A percentile compares a stretch with the other conserved stretches of the same genome.
These are phyloP conservation scores for Monosporascus sp. DNA, from an alignment of 2,329 filamentous ascomycete genomes.

Conservation along the genomic window DNA sequence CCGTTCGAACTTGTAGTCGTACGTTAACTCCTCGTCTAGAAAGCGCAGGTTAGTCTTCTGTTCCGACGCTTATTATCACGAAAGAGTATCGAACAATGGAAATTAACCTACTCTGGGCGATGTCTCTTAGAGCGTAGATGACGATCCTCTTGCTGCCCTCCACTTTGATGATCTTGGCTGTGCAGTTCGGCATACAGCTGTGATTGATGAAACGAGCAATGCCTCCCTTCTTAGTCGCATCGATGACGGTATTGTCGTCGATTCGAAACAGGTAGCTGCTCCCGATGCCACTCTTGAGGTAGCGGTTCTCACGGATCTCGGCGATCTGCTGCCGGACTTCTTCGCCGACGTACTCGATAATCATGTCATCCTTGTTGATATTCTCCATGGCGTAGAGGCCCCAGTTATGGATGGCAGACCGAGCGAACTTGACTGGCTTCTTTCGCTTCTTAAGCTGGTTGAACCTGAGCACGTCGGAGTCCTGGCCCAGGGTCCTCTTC, in stretches of 20 bases:
- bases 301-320: conserved; percentile 88
- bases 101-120: conserved; percentile 73
- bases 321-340: conserved; percentile 95
- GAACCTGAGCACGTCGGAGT: conserved; percentile 91
- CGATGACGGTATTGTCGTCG: conserved; percentile 94
- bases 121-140: conserved; percentile 95
- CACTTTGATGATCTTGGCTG: conserved; percentile 98
- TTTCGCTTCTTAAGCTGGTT: conserved; percentile 99
- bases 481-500: conserved; percentile 76
- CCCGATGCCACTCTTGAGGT: conserved; percentile 93
- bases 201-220: conserved; percentile 99
- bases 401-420: conserved; percentile 98
- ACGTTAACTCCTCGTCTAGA: conserved; percentile 94
- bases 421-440: conserved; percentile 96
- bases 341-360: conserved; percentile 98
- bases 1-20: conserved; percentile 99
- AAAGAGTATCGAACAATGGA: conserved; percentile 1
- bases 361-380: conserved; percentile 97
- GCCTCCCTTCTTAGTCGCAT: conserved; percentile 96
- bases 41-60: conserved; percentile 2
- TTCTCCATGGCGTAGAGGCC: conserved; percentile 96
- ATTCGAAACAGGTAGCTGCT: conserved; percentile 98
- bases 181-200: conserved; percentile 97
- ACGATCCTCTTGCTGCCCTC: conserved; percentile 98
- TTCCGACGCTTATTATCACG: conserved; percentile 7